phyloP scores from a whole-genome alignment of 345 rosid genomes.

The Melaleuca alternifolia region DNA sequence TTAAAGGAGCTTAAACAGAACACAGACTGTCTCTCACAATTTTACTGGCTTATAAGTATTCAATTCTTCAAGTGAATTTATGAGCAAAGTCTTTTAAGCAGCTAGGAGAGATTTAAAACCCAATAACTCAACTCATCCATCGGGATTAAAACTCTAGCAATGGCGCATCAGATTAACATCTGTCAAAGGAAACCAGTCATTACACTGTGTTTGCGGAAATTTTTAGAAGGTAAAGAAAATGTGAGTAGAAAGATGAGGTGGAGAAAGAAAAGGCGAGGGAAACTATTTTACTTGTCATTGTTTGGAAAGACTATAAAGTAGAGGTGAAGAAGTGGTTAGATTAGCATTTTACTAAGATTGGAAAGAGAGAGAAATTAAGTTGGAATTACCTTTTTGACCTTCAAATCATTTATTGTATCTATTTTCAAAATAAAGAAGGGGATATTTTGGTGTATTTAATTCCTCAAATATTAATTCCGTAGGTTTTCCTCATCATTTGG shows the following conservation, averaged over 20 bases:
- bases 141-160: neutral
- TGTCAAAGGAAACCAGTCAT: neutral
- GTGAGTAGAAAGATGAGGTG: neutral
- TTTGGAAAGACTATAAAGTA: neutral
- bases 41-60: neutral
- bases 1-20: neutral
- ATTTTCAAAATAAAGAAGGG: neutral
- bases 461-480: neutral
- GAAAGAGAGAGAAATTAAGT: neutral
- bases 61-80: neutral
- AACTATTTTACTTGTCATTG: neutral
- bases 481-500: neutral
- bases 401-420: neutral
- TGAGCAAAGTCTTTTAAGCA: neutral
- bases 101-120: neutral
- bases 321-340: neutral
- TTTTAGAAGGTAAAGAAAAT: neutral
- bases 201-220: neutral
- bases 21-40: neutral
- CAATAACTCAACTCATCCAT: neutral
- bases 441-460: neutral
- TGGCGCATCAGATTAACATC: neutral
- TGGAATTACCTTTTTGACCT: neutral
- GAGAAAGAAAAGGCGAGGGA: neutral
- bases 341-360: neutral